Conservation (phyloP, 2,329 filamentous ascomycete species). For the Aspergillus oerlinghausenensis region DNA sequence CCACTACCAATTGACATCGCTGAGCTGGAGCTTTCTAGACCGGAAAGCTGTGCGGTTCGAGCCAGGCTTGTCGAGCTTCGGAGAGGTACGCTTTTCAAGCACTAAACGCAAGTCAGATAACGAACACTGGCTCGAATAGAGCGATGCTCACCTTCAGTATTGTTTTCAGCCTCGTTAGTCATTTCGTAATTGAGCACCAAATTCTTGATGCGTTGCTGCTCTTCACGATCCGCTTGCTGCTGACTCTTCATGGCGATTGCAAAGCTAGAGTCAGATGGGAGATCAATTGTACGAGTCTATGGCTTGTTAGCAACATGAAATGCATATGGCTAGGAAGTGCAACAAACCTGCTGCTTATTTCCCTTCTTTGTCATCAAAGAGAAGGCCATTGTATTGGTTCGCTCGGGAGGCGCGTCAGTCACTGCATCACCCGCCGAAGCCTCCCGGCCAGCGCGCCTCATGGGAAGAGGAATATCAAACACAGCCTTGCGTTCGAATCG, state of each 20-base stretch:
- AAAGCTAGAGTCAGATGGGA: conserved; percentile 84
- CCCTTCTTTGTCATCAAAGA: conserved; percentile 92
- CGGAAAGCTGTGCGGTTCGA: conserved; percentile 71
- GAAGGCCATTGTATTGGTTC: conserved; percentile 80
- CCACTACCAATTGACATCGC: conserved; percentile 92
- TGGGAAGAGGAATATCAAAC: conserved; percentile 96
- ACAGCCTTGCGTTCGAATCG: conserved; percentile 93
- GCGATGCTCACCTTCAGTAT: conserved; percentile 64
- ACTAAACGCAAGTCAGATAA: conserved; percentile 26
- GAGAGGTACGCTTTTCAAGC: conserved; percentile 39
- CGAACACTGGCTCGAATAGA: conserved; percentile 27
- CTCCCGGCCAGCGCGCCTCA: conserved; percentile 67
- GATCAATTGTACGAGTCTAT: conserved; percentile 83
- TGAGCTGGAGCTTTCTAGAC: conserved; percentile 84
- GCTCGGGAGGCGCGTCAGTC: conserved; percentile 28
- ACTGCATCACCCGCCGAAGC: conserved; percentile 37
- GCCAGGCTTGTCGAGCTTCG: conserved; percentile 51
- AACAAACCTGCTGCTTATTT: conserved; percentile 80
- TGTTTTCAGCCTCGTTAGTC: conserved; percentile 71
- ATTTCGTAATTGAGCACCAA: conserved; percentile 95
- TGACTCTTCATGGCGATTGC: conserved; percentile 94
- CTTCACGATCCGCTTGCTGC: conserved; percentile 89
- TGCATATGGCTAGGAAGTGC: neutral
- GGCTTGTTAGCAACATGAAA: conserved; percentile 13
- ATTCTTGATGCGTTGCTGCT: conserved; percentile 98